Base-by-base conservation (phyloP, 768 basidiomycete genomes). In the Lactarius sp. region DNA sequence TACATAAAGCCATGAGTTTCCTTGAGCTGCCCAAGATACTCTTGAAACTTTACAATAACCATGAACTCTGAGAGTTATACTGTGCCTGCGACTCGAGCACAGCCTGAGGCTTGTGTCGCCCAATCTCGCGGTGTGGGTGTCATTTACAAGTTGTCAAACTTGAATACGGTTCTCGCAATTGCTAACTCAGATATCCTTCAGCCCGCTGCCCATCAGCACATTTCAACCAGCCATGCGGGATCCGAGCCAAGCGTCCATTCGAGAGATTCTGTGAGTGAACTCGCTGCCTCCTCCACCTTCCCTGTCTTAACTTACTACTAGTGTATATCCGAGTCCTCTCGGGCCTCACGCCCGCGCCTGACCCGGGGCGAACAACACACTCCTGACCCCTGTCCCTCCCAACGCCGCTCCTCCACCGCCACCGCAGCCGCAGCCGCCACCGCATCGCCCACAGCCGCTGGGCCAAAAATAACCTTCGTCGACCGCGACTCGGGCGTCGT, bases 401-500 rank as follows among this genome's bases (percentile, higher is more conserved):
- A 49, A n/a, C 5, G 10, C 36, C 10, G 10, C 44, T 6, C 34
- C 10, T 4, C 13, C 20, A 6, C 36, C 51, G 37, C 20, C 34
- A 2, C 18, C 8, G 8, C 18, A 1, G 3, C 18, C 8, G 8
- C 18, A 1, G 6, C 31, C 16, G 18, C 31, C 49, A 7, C 50
- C 18, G 20, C 9, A 12, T 0, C 14, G 8, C 3, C 31, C 4
- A 22, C 34, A 33, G 5, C 0, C 41, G 10, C 22, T 2, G 42
- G 9, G 0, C 16, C 42, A 6, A 27, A 22, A 27, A 3, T 49
- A 10, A 13, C 27, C 6, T 50, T 59, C 12, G 57, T 47, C 31
- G 62, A 64, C 58, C 44, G 52, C 37, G 20, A 41, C 10, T 59
- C 62, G 6, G 62, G 62, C 14, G 52, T 64, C 22, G 18, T 55